Percentiles rank a stretch among this genome's conserved stretches.
phyloP scores from a whole-genome alignment of 345 rosid genomes.

The Gossypium australe region DNA sequence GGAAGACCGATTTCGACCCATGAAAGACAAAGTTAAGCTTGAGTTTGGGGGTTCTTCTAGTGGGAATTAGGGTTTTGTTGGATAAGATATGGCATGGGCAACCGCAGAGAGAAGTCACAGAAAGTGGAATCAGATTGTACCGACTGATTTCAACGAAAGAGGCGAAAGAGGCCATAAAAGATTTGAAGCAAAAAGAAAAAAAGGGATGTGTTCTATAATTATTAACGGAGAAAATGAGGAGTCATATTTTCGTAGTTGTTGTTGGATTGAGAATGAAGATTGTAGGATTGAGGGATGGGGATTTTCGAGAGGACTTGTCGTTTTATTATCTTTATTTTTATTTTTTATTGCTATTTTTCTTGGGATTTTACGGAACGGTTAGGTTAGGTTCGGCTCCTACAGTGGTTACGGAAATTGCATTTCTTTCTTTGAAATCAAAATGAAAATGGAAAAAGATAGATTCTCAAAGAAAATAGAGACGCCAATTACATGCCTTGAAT shows the following conservation, averaged over 20 bases:
- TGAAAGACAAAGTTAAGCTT: conserved; percentile 24
- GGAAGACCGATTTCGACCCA: conserved; percentile 26
- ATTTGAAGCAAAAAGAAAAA: neutral
- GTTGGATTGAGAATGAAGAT: neutral
- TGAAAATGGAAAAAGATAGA: no score
- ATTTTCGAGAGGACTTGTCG: neutral
- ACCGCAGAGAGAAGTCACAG: conserved; percentile 30
- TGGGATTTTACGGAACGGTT: neutral
- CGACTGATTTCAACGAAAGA: conserved; percentile 1
- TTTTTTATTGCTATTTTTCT: neutral
- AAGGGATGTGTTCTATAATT: neutral
- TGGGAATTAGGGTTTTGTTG: conserved; percentile 29
- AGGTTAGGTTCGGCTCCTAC: neutral
- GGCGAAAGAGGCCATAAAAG: conserved; percentile 12
- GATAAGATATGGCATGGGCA: conserved; percentile 40
- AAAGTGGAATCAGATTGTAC: conserved; percentile 30
- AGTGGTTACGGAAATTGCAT: neutral
- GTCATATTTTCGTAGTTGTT: neutral
- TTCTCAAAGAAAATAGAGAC: no score
- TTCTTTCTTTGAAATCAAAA: neutral
- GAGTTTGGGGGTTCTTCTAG: conserved; percentile 20
- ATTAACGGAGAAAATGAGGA: neutral
- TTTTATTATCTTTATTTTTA: neutral
- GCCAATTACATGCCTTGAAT: neutral
- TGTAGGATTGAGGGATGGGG: neutral